Conservation (phyloP, 2,329 filamentous ascomycete species). For the Zarea fungicola region DNA sequence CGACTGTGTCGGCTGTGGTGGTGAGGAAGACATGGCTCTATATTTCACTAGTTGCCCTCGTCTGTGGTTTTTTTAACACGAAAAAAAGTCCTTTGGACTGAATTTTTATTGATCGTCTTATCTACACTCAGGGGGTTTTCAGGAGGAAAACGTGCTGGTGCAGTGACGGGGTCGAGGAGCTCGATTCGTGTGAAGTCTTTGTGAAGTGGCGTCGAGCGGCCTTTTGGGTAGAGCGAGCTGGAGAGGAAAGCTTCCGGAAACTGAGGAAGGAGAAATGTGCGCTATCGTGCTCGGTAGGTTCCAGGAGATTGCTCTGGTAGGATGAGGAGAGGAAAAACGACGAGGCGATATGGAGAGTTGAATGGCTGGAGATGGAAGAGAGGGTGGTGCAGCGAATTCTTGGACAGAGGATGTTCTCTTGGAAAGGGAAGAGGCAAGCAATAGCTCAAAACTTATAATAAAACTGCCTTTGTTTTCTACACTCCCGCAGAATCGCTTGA, state of each 20-base stretch:
- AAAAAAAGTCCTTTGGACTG: constrained; percentile 21
- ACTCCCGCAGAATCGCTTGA: constrained; percentile 2
- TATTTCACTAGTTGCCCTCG: constrained; percentile 2
- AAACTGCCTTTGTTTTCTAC: background rate
- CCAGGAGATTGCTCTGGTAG: constrained; percentile 1
- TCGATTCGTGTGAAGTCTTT: constrained; percentile 38
- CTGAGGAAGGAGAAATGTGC: constrained; percentile 7
- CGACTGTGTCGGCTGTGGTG: constrained; percentile 60
- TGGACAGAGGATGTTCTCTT: constrained; percentile 30
- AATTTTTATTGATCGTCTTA: constrained; percentile 45
- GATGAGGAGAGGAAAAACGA: constrained; percentile 22
- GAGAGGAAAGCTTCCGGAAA: constrained; percentile 19
- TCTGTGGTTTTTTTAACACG: background rate
- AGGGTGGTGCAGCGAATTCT: constrained; percentile 32
- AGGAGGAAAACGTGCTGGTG: constrained; percentile 92
- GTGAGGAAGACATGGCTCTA: constrained; percentile 67
- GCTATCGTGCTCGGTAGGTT: constrained; percentile 3
- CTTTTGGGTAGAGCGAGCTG: constrained; percentile 28
- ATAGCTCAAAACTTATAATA: constrained; percentile 33
- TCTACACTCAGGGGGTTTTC: constrained; percentile 81
- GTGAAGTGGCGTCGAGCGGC: constrained; percentile 35
- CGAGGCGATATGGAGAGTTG: constrained; percentile 30
- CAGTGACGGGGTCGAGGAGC: constrained; percentile 45
- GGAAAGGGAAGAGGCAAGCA: constrained; percentile 34
- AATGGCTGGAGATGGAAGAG: constrained; percentile 24